Conservation (phyloP, 108 stramenopile species). For the Pseudonitzschia delicatissima region DNA sequence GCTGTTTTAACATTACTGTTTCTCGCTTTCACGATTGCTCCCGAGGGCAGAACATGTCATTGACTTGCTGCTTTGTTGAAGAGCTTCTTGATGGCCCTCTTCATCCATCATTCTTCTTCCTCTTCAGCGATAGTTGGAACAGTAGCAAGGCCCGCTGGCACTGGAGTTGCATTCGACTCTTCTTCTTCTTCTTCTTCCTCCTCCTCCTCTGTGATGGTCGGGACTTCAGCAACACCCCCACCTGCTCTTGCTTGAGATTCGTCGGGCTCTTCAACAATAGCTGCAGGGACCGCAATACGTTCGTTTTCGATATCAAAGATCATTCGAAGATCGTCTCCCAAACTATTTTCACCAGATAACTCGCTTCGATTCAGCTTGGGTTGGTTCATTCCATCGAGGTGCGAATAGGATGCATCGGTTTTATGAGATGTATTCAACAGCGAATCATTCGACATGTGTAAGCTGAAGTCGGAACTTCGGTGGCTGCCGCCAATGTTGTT, state of each 20-base stretch:
- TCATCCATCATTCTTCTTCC: neutral
- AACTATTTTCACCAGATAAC: slow-evolving; percentile 5
- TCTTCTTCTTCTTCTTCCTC: neutral
- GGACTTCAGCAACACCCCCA: neutral
- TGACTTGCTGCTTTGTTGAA: neutral
- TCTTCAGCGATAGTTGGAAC: neutral
- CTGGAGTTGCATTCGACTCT: neutral
- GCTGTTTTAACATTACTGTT: slow-evolving; percentile 7
- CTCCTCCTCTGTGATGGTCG: neutral
- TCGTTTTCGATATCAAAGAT: slow-evolving; percentile 9
- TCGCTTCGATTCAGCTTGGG: neutral
- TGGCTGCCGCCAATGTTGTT: no score
- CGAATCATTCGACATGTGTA: no score
- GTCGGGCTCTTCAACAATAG: neutral
- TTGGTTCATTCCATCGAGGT: slow-evolving; percentile 9
- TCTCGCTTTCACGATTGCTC: neutral
- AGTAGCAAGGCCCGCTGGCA: no score
- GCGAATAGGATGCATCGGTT: neutral
- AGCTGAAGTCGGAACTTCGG: no score
- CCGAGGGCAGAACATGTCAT: neutral
- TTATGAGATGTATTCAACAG: no score
- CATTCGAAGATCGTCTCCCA: slow-evolving; percentile 8
- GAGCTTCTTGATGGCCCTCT: neutral
- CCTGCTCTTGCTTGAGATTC: neutral
- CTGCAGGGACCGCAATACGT: neutral